These are phyloP conservation scores for Kuraishia piskuri DNA, from an alignment of 805 yeast genomes.

Conservation along the genomic window DNA sequence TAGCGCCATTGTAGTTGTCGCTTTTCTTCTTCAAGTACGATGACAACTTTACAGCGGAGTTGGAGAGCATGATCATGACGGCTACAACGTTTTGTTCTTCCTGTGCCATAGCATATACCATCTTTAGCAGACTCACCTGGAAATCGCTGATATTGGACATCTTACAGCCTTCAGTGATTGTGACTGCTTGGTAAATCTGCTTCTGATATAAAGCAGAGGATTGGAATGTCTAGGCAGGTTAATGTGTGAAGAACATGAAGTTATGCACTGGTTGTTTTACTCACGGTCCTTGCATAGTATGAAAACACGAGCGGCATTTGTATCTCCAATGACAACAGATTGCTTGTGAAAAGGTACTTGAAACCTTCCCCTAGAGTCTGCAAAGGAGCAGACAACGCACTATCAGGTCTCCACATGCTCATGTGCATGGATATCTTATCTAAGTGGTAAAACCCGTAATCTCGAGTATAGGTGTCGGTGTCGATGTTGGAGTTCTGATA, in stretches of 20 bases:
- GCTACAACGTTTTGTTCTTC: background rate
- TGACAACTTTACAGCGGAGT: background rate
- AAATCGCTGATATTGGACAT: background rate
- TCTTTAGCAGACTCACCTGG: background rate
- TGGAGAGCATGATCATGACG: background rate
- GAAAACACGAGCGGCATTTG: conserved; percentile 21
- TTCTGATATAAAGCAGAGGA: background rate
- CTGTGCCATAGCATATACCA: background rate
- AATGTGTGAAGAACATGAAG: background rate
- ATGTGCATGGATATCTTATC: background rate
- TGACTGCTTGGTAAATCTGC: background rate
- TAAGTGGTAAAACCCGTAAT: background rate
- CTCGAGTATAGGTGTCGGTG: no score
- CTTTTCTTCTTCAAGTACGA: background rate
- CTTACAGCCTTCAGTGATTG: background rate
- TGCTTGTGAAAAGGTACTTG: conserved; percentile 17
- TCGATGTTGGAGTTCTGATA: no score
- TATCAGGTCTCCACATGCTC: background rate
- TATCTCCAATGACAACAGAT: conserved; percentile 14
- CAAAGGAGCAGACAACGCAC: background rate
- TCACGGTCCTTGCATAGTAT: conserved; percentile 7
- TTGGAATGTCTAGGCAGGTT: background rate
- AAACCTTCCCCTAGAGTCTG: conserved; percentile 5
- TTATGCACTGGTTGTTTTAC: background rate
- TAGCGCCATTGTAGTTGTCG: background rate